These are phyloP conservation scores for Phlebiopsis gigantea DNA, from an alignment of 768 basidiomycete genomes.

Conservation along the genomic window DNA sequence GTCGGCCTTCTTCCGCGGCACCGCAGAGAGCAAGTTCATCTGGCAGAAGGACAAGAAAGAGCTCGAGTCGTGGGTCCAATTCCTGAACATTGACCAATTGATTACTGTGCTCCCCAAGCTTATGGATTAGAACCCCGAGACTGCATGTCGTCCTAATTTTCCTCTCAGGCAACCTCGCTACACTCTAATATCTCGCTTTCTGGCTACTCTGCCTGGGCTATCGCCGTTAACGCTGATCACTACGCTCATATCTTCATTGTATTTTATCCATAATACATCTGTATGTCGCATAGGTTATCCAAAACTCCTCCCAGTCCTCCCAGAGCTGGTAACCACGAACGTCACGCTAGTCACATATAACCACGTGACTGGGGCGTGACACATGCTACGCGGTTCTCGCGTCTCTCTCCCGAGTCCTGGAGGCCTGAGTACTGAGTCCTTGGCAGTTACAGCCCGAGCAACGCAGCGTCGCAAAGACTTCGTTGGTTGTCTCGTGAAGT, in stretches of 20 bases:
- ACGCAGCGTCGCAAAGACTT: too few relatives aligned
- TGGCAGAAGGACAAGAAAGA: slow-evolving; percentile 66
- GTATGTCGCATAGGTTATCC: background rate
- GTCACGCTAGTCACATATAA: too few relatives aligned
- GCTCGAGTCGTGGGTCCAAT: slow-evolving; percentile 77
- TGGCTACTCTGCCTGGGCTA: background rate
- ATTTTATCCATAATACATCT: background rate
- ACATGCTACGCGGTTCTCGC: too few relatives aligned
- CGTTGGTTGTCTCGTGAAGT: too few relatives aligned
- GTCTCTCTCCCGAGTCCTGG: too few relatives aligned
- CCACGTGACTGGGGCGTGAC: too few relatives aligned
- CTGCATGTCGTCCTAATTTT: background rate
- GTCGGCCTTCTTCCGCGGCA: slow-evolving; percentile 71
- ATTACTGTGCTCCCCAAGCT: slow-evolving; percentile 75
- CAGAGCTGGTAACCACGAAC: too few relatives aligned
- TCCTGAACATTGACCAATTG: slow-evolving; percentile 78
- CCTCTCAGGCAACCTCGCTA: too few relatives aligned
- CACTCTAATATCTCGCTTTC: too few relatives aligned
- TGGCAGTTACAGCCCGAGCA: too few relatives aligned
- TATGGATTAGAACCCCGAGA: slow-evolving; percentile 36
- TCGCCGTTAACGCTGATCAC: background rate
- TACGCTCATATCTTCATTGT: background rate
- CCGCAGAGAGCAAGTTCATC: slow-evolving; percentile 58
- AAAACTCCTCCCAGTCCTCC: too few relatives aligned
- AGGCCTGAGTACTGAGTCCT: too few relatives aligned